These are phyloP conservation scores for Protomyces arabidopsidicola DNA, from an alignment of 1,139 yeast genomes.

Conservation along the genomic window DNA sequence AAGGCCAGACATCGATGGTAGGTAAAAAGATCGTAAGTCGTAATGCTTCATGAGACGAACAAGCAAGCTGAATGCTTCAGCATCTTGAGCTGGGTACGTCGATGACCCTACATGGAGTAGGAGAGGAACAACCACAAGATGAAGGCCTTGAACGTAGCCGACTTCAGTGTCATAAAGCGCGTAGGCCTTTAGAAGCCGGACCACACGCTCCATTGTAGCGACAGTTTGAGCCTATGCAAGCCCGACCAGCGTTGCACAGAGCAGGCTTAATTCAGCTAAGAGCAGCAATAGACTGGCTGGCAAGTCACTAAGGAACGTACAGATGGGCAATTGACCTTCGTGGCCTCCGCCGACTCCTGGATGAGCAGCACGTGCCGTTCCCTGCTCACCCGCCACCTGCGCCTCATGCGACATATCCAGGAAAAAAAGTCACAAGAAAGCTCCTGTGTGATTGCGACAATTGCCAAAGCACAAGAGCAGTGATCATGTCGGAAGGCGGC, in stretches of 20 bases:
- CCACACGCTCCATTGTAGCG: slow-evolving; percentile 19
- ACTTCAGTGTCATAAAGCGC: slow-evolving; percentile 84
- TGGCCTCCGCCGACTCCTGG: too few relatives aligned
- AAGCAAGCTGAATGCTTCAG: slow-evolving; percentile 78
- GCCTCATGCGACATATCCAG: too few relatives aligned
- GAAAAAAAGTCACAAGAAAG: too few relatives aligned
- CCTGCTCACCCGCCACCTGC: too few relatives aligned
- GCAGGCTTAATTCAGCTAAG: too few relatives aligned
- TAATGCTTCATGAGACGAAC: slow-evolving; percentile 82
- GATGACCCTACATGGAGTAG: slow-evolving; percentile 49
- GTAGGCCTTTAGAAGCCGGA: slow-evolving; percentile 67
- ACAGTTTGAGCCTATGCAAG: not conserved
- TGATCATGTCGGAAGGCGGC: slow-evolving; percentile 39
- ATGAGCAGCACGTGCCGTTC: too few relatives aligned
- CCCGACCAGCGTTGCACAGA: too few relatives aligned
- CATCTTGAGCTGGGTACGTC: slow-evolving; percentile 51
- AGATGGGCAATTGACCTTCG: too few relatives aligned
- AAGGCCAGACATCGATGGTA: slow-evolving; percentile 91
- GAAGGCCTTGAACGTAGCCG: slow-evolving; percentile 98
- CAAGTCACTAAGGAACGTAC: too few relatives aligned
- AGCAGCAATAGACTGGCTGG: too few relatives aligned
- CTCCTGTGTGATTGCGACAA: too few relatives aligned
- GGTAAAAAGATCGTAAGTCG: slow-evolving; percentile 65
- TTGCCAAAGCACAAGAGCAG: too few relatives aligned
- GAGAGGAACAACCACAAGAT: slow-evolving; percentile 79